A percentile compares a stretch with the other conserved stretches of the same genome.
Evolutionary conservation across 2,329 filamentous ascomycete genomes (phyloP).

Genomic region (Metarhizium humberi): DNA sequence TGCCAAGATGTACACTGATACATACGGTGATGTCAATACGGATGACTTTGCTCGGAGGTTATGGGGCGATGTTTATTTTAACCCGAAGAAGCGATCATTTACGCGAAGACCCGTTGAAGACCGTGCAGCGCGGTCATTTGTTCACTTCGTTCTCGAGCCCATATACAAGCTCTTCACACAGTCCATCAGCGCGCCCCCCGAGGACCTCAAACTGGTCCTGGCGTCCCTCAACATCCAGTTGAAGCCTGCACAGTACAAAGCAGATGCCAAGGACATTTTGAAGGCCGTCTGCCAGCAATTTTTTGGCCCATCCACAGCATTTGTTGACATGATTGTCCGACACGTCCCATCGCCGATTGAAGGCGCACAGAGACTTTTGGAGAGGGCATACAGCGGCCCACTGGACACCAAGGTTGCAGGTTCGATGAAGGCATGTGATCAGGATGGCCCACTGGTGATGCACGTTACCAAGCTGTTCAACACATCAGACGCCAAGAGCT

Average conservation of each 20-base stretch:
- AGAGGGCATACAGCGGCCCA: slow-evolving; percentile 88
- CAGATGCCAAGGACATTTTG: slow-evolving; percentile 80
- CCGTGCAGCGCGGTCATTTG: slow-evolving; percentile 73
- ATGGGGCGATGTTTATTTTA: slow-evolving; percentile 97
- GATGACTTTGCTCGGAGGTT: slow-evolving; percentile 76
- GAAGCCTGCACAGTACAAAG: slow-evolving; percentile 87
- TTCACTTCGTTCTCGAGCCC: slow-evolving; percentile 90
- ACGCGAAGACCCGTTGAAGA: slow-evolving; percentile 81
- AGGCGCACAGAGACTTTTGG: slow-evolving; percentile 65
- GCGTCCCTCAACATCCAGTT: slow-evolving; percentile 71
- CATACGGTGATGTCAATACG: slow-evolving; percentile 71
- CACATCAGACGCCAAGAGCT: slow-evolving; percentile 79
- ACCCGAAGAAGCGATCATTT: slow-evolving; percentile 81
- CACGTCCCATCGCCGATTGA: slow-evolving; percentile 83
- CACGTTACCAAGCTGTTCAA: slow-evolving; percentile 92
- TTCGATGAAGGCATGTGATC: slow-evolving; percentile 73
- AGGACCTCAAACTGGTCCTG: slow-evolving; percentile 72
- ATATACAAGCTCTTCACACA: slow-evolving; percentile 97
- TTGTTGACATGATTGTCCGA: slow-evolving; percentile 90
- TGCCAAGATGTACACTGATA: slow-evolving; percentile 90
- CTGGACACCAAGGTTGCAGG: slow-evolving; percentile 70
- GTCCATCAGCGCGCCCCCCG: slow-evolving; percentile 82
- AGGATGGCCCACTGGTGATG: slow-evolving; percentile 84
- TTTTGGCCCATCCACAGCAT: slow-evolving; percentile 80
- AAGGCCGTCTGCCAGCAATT: slow-evolving; percentile 91